phyloP scores from a whole-genome alignment of 371 early-diverging fungal species.

The Quaeritorhiza haematococci region DNA sequence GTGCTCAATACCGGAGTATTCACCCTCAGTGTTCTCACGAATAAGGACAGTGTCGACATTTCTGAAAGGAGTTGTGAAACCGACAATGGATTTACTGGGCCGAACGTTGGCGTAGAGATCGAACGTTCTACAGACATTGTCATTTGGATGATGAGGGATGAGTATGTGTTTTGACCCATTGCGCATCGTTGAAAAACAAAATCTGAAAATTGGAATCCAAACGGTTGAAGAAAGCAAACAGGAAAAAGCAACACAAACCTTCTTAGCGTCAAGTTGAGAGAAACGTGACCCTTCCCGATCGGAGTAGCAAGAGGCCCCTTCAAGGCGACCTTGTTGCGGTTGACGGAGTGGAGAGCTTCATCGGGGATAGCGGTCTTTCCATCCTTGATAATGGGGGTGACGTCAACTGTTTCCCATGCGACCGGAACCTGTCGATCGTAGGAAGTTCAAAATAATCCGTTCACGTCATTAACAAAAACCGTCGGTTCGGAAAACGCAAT shows the following conservation, averaged over 20 bases:
- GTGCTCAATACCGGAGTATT: conserved; percentile 98
- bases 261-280: conserved; percentile 95
- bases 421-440: conserved; percentile 70
- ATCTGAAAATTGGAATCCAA: neutral
- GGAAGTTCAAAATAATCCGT: too few species aligned
- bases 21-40: conserved; percentile 99
- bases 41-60: conserved; percentile 96
- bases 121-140: conserved; percentile 63
- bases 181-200: neutral
- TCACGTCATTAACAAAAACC: neutral
- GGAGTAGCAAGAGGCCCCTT: conserved; percentile 98
- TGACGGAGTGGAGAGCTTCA: conserved; percentile 83
- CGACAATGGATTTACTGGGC: conserved; percentile 91
- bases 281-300: conserved; percentile 97
- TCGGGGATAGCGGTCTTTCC: conserved; percentile 92
- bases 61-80: conserved; percentile 92
- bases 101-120: conserved; percentile 97
- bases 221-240: neutral
- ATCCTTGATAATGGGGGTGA: conserved; percentile 86
- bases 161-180: neutral
- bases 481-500: neutral
- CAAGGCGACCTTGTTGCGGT: conserved; percentile 91
- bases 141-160: conserved; percentile 3
- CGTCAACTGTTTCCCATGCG: conserved; percentile 94
- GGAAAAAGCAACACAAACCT: conserved; percentile 28